Percentiles rank a stretch among this genome's conserved stretches.
These are phyloP conservation scores for Malbranchea cinnamomea DNA, from an alignment of 2,329 filamentous ascomycete genomes.

Conservation along the genomic window DNA sequence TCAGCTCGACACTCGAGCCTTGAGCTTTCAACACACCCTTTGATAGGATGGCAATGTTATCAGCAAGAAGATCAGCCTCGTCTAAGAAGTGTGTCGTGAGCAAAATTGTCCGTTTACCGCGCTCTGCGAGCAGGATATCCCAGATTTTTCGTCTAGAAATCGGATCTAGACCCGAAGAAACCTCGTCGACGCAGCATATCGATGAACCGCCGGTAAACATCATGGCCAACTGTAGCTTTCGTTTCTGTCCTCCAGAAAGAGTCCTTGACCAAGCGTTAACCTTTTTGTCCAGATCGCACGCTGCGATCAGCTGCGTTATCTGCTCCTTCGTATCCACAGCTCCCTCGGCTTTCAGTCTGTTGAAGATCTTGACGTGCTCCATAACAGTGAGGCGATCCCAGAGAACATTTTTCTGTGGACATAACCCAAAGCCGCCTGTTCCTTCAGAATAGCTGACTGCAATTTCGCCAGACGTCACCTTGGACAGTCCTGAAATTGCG, in stretches of 20 bases:
- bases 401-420: constrained; percentile 85
- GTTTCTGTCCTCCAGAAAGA: constrained; percentile 78
- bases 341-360: constrained; percentile 55
- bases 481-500: constrained; percentile 69
- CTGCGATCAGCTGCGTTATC: constrained; percentile 47
- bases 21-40: constrained; percentile 69
- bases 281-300: constrained; percentile 65
- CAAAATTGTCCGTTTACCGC: constrained; percentile 67
- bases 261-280: constrained; percentile 56
- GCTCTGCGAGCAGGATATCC: constrained; percentile 79
- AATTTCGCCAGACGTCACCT: constrained; percentile 60
- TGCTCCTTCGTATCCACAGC: constrained; percentile 42
- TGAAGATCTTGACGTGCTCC: constrained; percentile 76
- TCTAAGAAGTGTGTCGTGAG: constrained; percentile 89
- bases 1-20: constrained; percentile 74
- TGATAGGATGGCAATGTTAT: constrained; percentile 77
- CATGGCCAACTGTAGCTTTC: constrained; percentile 84
- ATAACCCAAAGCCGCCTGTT: constrained; percentile 67
- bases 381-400: constrained; percentile 80
- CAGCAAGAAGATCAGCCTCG: constrained; percentile 77
- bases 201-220: constrained; percentile 85
- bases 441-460: constrained; percentile 64
- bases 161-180: constrained; percentile 76
- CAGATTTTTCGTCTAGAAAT: constrained; percentile 78
- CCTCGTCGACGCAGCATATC: constrained; percentile 84